A percentile compares a stretch with the other conserved stretches of the same genome.
Conservation (phyloP, 2,329 filamentous ascomycete genomes). For the Aspergillus piperis region DNA sequence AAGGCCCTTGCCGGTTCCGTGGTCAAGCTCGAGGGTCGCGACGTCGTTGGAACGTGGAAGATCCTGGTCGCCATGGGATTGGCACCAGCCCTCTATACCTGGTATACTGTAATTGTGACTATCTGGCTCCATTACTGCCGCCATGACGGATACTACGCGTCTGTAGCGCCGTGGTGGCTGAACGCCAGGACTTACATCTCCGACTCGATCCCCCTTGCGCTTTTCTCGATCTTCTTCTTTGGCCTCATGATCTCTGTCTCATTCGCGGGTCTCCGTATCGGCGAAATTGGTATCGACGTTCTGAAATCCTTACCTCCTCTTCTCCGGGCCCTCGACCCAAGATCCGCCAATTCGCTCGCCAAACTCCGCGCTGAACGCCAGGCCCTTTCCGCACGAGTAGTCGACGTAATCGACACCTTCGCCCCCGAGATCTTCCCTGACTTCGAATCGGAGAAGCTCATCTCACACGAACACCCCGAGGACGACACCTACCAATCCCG, state of each 20-base stretch:
- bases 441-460: conserved; percentile 80
- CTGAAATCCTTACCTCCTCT: conserved; percentile 90
- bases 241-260: conserved; percentile 74
- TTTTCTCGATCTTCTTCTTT: conserved; percentile 62
- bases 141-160: conserved; percentile 77
- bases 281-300: conserved; percentile 98
- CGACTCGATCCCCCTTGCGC: conserved; percentile 1
- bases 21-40: conserved; percentile 83
- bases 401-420: conserved; percentile 88
- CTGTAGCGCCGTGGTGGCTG: conserved; percentile 74
- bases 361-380: conserved; percentile 72
- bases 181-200: conserved; percentile 9
- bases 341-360: conserved; percentile 79
- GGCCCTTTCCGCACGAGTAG: conserved; percentile 77
- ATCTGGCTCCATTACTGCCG: conserved; percentile 79
- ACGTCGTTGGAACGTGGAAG: conserved; percentile 95
- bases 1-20: conserved; percentile 82
- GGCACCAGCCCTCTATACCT: conserved; percentile 76
- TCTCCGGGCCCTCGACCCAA: conserved; percentile 79
- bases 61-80: conserved; percentile 83
- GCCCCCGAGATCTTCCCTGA: conserved; percentile 97
- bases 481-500: conserved; percentile 13
- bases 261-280: conserved; percentile 89
- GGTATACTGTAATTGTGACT: conserved; percentile 74
- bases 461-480: conserved; percentile 67